phyloP scores from a whole-genome alignment of 1,284 basidiomycete species.

The Cystobasidium slooffiae region DNA sequence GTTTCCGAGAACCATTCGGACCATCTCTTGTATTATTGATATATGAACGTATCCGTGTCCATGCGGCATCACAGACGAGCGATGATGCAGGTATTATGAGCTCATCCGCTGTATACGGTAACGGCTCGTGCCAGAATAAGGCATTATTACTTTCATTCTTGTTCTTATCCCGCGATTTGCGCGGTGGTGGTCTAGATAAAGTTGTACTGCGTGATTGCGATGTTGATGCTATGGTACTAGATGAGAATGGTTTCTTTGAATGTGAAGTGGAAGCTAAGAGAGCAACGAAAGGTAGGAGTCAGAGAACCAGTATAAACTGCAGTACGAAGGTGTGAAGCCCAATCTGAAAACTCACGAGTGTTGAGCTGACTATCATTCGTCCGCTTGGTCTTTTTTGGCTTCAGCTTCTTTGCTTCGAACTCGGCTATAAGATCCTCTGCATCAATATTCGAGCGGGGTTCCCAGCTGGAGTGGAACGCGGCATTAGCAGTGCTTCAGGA shows the following conservation, averaged over 20 bases:
- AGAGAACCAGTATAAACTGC: neutral
- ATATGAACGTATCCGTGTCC: conserved; percentile 13
- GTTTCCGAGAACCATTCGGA: conserved; percentile 3
- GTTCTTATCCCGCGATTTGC: neutral
- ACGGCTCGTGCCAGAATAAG: conserved; percentile 19
- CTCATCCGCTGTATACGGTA: conserved; percentile 15
- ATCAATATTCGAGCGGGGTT: conserved; percentile 20
- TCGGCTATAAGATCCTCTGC: conserved; percentile 23
- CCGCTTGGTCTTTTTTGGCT: neutral
- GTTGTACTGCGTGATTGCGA: conserved; percentile 11
- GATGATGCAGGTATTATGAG: conserved; percentile 32
- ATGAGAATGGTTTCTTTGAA: neutral
- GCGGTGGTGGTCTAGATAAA: conserved; percentile 2
- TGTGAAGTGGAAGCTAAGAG: neutral
- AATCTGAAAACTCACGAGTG: neutral
- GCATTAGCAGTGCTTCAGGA: neutral
- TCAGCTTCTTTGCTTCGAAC: conserved; percentile 9
- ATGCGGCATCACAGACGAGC: conserved; percentile 23
- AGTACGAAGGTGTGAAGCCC: neutral
- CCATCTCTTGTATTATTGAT: neutral
- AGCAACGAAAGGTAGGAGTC: neutral
- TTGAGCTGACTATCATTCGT: neutral
- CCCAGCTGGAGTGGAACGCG: conserved; percentile 11
- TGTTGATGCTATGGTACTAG: neutral
- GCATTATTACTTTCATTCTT: neutral